Evolutionary conservation across 495 filamentous ascomycete genomes (phyloP).

Genomic region (Penicillium paradoxum): DNA sequence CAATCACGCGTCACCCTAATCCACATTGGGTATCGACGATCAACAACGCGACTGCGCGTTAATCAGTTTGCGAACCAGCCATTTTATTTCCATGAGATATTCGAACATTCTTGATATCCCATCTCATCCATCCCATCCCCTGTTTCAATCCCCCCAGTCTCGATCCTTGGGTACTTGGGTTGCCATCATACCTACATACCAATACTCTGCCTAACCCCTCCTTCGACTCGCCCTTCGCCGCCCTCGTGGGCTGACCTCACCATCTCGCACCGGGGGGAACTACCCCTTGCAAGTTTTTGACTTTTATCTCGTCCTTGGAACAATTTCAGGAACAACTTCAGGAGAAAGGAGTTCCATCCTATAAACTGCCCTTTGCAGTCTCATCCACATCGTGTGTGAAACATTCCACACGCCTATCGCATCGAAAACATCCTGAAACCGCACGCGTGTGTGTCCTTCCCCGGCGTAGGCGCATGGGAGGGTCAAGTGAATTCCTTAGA

Average conservation of each 20-base stretch:
- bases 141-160: not conserved
- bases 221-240: constrained; percentile 3
- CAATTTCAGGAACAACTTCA: not conserved
- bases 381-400: not conserved
- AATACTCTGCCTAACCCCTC: not conserved
- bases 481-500: constrained; percentile 2
- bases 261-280: constrained; percentile 14
- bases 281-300: constrained; percentile 20
- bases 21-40: constrained; percentile 21
- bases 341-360: not conserved
- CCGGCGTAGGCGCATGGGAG: constrained; percentile 1
- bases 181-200: not conserved
- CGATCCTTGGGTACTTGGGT: not conserved
- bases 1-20: constrained; percentile 28
- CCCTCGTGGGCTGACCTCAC: constrained; percentile 20
- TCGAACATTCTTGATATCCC: constrained; percentile 9
- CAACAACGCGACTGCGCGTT: constrained; percentile 34
- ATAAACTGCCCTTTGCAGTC: not conserved
- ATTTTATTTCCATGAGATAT: constrained; percentile 1
- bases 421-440: not conserved
- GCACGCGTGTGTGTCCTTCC: not conserved
- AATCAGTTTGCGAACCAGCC: constrained; percentile 9
- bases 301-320: constrained; percentile 8
- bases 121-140: constrained; percentile 1
- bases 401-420: not conserved